Evolutionary conservation across 192 early-diverging fungal species (phyloP).

Genomic region (Dissophora ornata): DNA sequence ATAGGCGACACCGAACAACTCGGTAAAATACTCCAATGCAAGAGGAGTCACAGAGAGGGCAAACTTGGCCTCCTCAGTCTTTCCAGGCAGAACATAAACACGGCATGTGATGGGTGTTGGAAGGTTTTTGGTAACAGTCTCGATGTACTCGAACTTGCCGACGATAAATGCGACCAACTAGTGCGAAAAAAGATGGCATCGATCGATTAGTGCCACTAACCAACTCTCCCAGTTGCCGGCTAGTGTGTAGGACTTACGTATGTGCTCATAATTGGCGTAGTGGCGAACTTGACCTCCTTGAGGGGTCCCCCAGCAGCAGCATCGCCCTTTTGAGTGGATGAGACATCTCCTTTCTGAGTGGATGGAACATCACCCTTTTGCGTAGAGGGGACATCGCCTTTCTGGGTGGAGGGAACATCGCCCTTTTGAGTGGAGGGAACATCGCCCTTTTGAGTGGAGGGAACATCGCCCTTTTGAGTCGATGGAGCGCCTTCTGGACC

Average conservation of each 20-base stretch:
- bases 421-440: slow-evolving; percentile 48
- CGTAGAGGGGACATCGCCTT: slow-evolving; percentile 42
- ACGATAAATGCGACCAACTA: slow-evolving; percentile 89
- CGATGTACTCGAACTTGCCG: slow-evolving; percentile 94
- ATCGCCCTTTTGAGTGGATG: slow-evolving; percentile 43
- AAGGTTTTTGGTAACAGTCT: slow-evolving; percentile 76
- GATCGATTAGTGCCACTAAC: too few species aligned
- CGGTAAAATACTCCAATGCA: slow-evolving; percentile 86
- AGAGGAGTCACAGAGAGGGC: slow-evolving; percentile 81
- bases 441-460: slow-evolving; percentile 34
- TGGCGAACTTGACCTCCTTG: slow-evolving; percentile 90
- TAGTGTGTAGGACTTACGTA: slow-evolving; percentile 85
- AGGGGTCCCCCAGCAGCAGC: slow-evolving; percentile 41
- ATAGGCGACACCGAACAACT: slow-evolving; percentile 89
- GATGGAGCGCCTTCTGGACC: slow-evolving; percentile 26
- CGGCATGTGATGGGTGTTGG: slow-evolving; percentile 82
- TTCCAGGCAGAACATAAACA: slow-evolving; percentile 87
- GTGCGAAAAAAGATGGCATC: neutral
- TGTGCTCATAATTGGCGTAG: slow-evolving; percentile 94
- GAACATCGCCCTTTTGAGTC: slow-evolving; percentile 33
- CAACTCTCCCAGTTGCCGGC: too few species aligned
- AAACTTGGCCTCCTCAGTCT: slow-evolving; percentile 83
- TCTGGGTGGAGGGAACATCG: slow-evolving; percentile 45
- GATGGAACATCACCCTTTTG: slow-evolving; percentile 54
- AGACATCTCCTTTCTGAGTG: slow-evolving; percentile 42